Evolutionary conservation across 2,329 filamentous ascomycete genomes (phyloP), one percentile per base, ranked within the genome.

Genomic region (Fusarium metavorans): DNA sequence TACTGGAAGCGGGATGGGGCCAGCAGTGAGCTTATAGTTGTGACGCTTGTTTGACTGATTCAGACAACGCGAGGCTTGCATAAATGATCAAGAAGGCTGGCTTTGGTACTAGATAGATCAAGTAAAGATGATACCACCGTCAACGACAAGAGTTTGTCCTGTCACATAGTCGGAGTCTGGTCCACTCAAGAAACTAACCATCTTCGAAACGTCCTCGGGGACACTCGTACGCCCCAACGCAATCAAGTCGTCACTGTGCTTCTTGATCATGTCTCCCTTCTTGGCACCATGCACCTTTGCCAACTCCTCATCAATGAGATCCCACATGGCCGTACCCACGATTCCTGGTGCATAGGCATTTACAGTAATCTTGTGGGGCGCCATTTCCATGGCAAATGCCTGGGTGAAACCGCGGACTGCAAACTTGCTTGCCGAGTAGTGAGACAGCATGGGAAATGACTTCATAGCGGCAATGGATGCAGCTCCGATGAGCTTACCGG

Each of bases 311-410:
- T 93, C 92, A 64, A 93, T 92, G 3, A 89, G 78, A 54, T 93
- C 91, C 91, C 91, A 93, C 91, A 93, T 93, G 0, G 85, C 84
- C 0, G 91, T 93, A 0, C 88, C 90, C 0, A 93, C 90, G 57
- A 93, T 92, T 0, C 92, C 92, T 0, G 92, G 92, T 0, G 90
- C 91, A 76, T 93, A 93, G 0, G 88, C 87, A 74, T 93, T 93
- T 23, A 88, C 91, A 0, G 89, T 92, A 79, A 94, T 93, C 67
- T 89, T 85, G 78, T 93, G 87, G 56, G 83, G 81, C 0, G 91
- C 91, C 81, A 93, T 85, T 71, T 92, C 91, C 86, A 92, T 90
- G 1, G 92, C 91, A 72, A 92, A 92, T 0, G 87, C 89, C 79
- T 93, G 91, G 1, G 89, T 92, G 60, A 94, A 82, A 0, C 91